Conservation (phyloP, 192 early-diverging fungal species). For the Irineochytrium annulatum region DNA sequence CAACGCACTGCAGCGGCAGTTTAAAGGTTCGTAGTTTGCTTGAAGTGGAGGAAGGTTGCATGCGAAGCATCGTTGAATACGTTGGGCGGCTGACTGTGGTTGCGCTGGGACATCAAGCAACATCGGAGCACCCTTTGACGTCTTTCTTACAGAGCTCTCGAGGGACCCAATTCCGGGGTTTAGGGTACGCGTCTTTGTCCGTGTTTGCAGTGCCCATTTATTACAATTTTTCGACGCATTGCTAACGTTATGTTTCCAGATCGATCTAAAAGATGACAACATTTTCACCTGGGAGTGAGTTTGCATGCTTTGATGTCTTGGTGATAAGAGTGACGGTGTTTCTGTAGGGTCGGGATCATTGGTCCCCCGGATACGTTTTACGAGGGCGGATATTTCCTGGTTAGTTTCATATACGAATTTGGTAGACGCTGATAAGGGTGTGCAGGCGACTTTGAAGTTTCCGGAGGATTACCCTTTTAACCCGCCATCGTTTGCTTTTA, state of each 20-base stretch:
- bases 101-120: neutral
- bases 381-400: slow-evolving; percentile 54
- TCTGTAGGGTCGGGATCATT: slow-evolving; percentile 50
- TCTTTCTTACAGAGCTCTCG: slow-evolving; percentile 33
- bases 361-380: slow-evolving; percentile 52
- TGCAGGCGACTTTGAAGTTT: slow-evolving; percentile 54
- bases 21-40: slow-evolving; percentile 32
- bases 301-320: slow-evolving; percentile 1
- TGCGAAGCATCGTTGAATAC: neutral
- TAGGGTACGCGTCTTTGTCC: slow-evolving; percentile 14
- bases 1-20: slow-evolving; percentile 40
- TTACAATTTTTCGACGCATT: neutral
- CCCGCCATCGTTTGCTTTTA: slow-evolving; percentile 54
- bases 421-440: neutral
- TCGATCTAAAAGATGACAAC: slow-evolving; percentile 50
- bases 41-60: neutral
- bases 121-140: neutral
- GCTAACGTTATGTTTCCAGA: slow-evolving; percentile 14
- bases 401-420: slow-evolving; percentile 1
- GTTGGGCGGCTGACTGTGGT: neutral
- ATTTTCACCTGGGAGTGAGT: slow-evolving; percentile 52
- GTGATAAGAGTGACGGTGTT: neutral
- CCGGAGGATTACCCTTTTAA: slow-evolving; percentile 56
- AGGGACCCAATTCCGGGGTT: slow-evolving; percentile 52
- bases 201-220: neutral